Evolutionary conservation across 768 basidiomycete species (phyloP).

Genomic region (Naganishia vishniacii): DNA sequence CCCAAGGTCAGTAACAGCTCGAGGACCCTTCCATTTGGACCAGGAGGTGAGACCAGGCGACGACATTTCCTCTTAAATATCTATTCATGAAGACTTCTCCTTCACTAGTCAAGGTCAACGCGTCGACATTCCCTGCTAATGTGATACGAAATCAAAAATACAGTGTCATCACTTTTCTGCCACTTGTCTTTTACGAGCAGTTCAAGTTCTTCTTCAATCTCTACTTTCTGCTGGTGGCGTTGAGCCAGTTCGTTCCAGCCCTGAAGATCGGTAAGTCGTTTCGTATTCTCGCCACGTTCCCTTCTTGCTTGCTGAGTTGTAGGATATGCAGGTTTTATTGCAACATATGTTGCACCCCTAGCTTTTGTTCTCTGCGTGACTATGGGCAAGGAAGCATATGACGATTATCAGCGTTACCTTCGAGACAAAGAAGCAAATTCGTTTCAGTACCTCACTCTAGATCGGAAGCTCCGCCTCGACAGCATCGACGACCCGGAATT

Average conservation of each 20-base stretch:
- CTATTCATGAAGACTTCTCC: neutral
- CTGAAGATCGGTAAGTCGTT: slow-evolving; percentile 76
- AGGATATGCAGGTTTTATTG: slow-evolving; percentile 70
- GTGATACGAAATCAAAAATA: slow-evolving; percentile 97
- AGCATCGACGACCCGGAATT: slow-evolving; percentile 6
- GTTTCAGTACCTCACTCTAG: slow-evolving; percentile 77
- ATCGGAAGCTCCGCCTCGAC: slow-evolving; percentile 49
- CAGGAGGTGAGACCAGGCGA: slow-evolving; percentile 6
- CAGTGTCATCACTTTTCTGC: slow-evolving; percentile 91
- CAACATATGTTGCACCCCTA: slow-evolving; percentile 91
- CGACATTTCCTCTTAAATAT: neutral
- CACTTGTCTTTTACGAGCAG: slow-evolving; percentile 94
- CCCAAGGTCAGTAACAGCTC: slow-evolving; percentile 11
- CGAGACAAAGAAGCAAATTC: slow-evolving; percentile 95
- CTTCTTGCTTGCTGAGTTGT: neutral
- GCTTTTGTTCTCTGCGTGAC: slow-evolving; percentile 92
- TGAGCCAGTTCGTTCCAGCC: slow-evolving; percentile 91
- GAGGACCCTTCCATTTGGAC: slow-evolving; percentile 19
- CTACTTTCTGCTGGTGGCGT: slow-evolving; percentile 92
- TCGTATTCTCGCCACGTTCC: neutral
- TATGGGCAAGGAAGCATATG: slow-evolving; percentile 98
- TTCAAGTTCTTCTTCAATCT: slow-evolving; percentile 99
- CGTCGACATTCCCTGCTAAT: slow-evolving; percentile 61
- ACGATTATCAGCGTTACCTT: slow-evolving; percentile 89
- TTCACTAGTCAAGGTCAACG: neutral